Percentiles rank a stretch among this genome's conserved stretches.
These are phyloP conservation scores for Penicillium hordei DNA, from an alignment of 2,329 filamentous ascomycete genomes.

Conservation along the genomic window DNA sequence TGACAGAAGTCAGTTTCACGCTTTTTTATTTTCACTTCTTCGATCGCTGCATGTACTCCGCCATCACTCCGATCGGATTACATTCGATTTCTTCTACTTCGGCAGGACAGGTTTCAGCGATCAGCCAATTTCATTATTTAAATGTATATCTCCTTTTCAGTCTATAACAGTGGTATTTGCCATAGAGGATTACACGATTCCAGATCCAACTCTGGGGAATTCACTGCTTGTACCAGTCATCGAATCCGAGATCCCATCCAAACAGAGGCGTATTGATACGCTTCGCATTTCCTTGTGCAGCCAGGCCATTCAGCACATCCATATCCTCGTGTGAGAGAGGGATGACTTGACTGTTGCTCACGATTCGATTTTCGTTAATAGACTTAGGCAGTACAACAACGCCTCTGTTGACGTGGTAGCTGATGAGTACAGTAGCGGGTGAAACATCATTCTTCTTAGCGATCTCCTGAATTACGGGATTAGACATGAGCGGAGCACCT, in stretches of 20 bases:
- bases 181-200: not conserved
- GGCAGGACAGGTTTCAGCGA: not conserved
- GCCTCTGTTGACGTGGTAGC: conserved; percentile 18
- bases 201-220: not conserved
- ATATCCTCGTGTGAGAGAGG: conserved; percentile 19
- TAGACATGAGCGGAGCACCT: conserved; percentile 17
- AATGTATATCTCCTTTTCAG: not conserved
- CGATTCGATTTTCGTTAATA: conserved; percentile 12
- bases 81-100: not conserved
- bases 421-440: conserved; percentile 13
- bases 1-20: too few species aligned
- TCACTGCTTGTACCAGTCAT: conserved; percentile 7
- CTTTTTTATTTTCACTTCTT: not conserved
- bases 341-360: conserved; percentile 13
- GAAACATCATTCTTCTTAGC: conserved; percentile 15
- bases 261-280: conserved; percentile 38
- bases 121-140: not conserved
- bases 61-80: not conserved
- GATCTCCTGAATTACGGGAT: conserved; percentile 12
- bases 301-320: conserved; percentile 28
- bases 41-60: not conserved
- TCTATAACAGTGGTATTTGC: not conserved
- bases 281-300: conserved; percentile 33
- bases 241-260: conserved; percentile 31
- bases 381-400: conserved; percentile 19